Percentiles rank a stretch among this genome's conserved stretches.
Conservation (phyloP, 2,329 filamentous ascomycete genomes). For the Colletotrichum tropicale region DNA sequence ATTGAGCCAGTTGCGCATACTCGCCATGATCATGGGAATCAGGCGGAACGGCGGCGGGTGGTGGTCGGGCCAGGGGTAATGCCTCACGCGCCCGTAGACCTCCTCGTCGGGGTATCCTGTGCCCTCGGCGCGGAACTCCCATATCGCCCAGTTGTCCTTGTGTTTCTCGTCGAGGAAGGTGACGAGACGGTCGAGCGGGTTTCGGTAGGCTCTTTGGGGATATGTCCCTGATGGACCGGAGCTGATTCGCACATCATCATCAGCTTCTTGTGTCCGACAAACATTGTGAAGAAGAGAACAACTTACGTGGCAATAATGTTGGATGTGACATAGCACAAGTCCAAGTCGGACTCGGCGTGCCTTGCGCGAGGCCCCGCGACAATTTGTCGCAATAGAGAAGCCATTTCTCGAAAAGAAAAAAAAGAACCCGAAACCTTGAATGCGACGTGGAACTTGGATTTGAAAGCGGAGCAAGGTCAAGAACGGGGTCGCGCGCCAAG, state of each 20-base stretch:
- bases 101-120: constrained; percentile 93
- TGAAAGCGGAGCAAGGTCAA: constrained; percentile 9
- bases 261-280: neutral
- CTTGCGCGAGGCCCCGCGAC: constrained; percentile 85
- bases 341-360: constrained; percentile 86
- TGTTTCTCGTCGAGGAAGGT: constrained; percentile 88
- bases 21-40: constrained; percentile 86
- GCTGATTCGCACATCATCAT: constrained; percentile 51
- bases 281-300: constrained; percentile 31
- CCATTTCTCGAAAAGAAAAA: constrained; percentile 49
- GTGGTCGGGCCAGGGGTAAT: constrained; percentile 97
- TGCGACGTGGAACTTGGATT: neutral
- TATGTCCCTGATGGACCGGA: constrained; percentile 91
- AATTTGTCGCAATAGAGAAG: constrained; percentile 85
- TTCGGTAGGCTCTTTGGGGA: constrained; percentile 91
- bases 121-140: constrained; percentile 96
- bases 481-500: neutral
- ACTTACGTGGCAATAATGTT: constrained; percentile 69
- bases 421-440: neutral
- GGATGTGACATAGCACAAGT: constrained; percentile 94
- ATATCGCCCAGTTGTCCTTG: constrained; percentile 86
- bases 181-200: constrained; percentile 86
- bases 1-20: constrained; percentile 88
- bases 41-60: constrained; percentile 93
- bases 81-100: constrained; percentile 83